Percentiles rank a stretch among this genome's conserved stretches.
phyloP scores from a whole-genome alignment of 2,329 filamentous ascomycete genomes.

The Colletotrichum sansevieriae region DNA sequence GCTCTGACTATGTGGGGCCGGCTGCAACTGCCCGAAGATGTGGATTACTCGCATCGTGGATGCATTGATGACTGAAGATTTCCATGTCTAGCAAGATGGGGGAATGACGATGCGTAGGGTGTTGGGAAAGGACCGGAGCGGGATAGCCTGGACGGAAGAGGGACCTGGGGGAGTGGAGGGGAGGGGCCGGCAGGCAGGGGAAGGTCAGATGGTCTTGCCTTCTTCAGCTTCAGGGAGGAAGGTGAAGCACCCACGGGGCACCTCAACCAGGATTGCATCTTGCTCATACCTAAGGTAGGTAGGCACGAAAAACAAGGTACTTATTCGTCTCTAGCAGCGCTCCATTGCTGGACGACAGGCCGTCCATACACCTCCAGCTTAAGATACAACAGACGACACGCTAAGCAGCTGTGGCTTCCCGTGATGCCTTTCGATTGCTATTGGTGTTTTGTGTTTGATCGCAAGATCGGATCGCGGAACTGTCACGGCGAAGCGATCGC shows the following conservation, averaged over 20 bases:
- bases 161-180: neutral
- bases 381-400: neutral
- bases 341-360: too few species aligned
- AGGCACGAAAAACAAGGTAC: too few species aligned
- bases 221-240: too few species aligned
- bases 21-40: conserved; percentile 20
- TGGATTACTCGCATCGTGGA: conserved; percentile 27
- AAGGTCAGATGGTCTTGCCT: neutral
- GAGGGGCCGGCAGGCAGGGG: neutral
- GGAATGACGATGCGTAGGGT: conserved; percentile 7
- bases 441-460: neutral
- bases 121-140: neutral
- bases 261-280: too few species aligned
- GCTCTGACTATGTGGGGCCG: neutral
- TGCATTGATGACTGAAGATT: conserved; percentile 25
- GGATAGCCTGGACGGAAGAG: neutral
- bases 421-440: conserved; percentile 20
- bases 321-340: too few species aligned
- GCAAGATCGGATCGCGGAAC: conserved; percentile 23
- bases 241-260: too few species aligned
- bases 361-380: too few species aligned
- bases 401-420: conserved; percentile 10
- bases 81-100: conserved; percentile 7
- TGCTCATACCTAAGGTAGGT: too few species aligned
- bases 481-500: neutral